Base-by-base conservation (phyloP, 768 basidiomycete species). In the Suillus subaureus region DNA sequence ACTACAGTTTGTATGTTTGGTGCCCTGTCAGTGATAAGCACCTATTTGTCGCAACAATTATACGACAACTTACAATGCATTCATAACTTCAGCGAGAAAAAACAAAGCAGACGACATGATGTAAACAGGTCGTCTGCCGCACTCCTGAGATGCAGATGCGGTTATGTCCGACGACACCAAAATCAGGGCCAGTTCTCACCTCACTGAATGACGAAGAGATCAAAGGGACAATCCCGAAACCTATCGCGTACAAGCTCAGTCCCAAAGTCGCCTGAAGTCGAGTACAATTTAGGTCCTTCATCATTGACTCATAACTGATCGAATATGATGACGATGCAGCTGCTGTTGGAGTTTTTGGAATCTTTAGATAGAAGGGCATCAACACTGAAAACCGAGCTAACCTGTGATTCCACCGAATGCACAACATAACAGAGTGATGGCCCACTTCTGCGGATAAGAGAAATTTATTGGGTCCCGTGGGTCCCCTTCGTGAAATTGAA, bases 181-280 rank as follows among this genome's bases (percentile, higher is more conserved):
- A 45, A 23, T 12, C 6, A 49, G 3, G 6, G 42, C 3, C 33
- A 43, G 1, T 11, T 7, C 72, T 13, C 33, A 75, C 73, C 73
- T 92, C 90, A 71, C 88, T 89, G 72, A 91, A 85, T 0, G 89
- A 84, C 4, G 89, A 86, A 1, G 87, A 83, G 23, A 90, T 73
- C 0, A 91, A 82, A 0, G 90, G 89, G 11, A 86, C 72, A 8
- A 89, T 37, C 1, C 82, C 89, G 64, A 88, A 91, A 0, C 88
- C 89, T 6, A 90, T 68, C 0, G 84, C 79, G 69, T 83, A 91
- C 31, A 87, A 76, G 55, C 81, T 80, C 23, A 86, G 77, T 6
- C 85, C 86, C 13, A 84, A 69, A 0, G 80, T 81, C 0, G 80
- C 84, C 63, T 84, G 77, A 21, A 84, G 75, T 12, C 75, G 51